phyloP scores from a whole-genome alignment of 305 asterid species.

The Fraxinus baroniana region DNA sequence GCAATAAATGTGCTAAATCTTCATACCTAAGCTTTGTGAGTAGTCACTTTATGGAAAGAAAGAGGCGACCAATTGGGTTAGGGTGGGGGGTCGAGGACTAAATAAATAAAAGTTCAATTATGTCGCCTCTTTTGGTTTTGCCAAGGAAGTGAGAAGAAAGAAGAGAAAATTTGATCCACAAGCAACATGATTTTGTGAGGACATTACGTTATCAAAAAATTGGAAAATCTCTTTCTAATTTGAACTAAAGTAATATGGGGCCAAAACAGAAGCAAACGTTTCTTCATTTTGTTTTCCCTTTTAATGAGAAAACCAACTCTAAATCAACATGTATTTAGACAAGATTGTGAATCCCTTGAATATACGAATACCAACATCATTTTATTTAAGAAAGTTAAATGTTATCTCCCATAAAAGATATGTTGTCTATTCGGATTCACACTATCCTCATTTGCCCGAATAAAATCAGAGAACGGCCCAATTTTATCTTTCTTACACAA shows the following conservation, averaged over 20 bases:
- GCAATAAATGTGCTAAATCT: not conserved
- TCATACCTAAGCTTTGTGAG: not conserved
- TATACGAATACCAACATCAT: not conserved
- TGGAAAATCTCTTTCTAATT: constrained; percentile 12
- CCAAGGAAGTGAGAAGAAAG: not conserved
- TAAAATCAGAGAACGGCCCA: not conserved
- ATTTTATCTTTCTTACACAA: not conserved
- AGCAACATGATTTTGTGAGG: not conserved
- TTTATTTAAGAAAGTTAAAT: not conserved
- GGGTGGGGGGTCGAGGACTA: not conserved
- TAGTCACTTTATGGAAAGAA: not conserved
- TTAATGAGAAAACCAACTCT: not conserved
- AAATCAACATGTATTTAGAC: not conserved
- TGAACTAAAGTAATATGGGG: constrained; percentile 12
- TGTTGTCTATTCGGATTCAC: not conserved
- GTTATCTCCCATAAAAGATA: not conserved
- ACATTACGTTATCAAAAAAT: not conserved
- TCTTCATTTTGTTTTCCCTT: not conserved
- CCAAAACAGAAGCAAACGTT: not conserved
- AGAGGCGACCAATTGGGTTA: not conserved
- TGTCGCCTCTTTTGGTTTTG: not conserved
- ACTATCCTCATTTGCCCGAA: not conserved
- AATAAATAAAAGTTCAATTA: not conserved
- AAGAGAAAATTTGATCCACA: not conserved
- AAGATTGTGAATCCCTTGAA: not conserved